These are phyloP conservation scores for Lycium ferocissimum DNA, from an alignment of 257 asterid species.

Conservation along the genomic window DNA sequence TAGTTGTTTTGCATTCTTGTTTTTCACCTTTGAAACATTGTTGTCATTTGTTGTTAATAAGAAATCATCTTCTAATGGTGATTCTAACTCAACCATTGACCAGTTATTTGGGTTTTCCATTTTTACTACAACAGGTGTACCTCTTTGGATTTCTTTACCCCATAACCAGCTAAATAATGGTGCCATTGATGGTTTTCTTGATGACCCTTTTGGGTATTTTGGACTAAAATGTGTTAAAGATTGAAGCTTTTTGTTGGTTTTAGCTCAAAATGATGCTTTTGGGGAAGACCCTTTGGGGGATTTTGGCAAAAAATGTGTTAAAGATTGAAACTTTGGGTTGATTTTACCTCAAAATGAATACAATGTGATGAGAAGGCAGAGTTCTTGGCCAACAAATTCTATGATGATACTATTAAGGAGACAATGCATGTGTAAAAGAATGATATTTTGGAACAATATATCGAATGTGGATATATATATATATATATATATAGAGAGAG, in stretches of 20 bases:
- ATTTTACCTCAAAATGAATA: not conserved
- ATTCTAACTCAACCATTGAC: slow-evolving; percentile 92
- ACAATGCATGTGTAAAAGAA: not conserved
- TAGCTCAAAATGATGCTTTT: not conserved
- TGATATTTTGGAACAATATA: too few relatives aligned
- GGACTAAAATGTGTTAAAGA: slow-evolving; percentile 5
- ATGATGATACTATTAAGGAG: not conserved
- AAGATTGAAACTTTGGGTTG: not conserved
- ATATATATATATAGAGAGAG: not conserved
- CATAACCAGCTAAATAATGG: slow-evolving; percentile 89
- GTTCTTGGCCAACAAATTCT: not conserved
- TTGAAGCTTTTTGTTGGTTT: not conserved
- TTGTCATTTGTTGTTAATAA: slow-evolving; percentile 40
- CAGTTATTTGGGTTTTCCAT: slow-evolving; percentile 96
- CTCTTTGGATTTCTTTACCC: slow-evolving; percentile 72
- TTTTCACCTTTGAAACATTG: slow-evolving; percentile 50
- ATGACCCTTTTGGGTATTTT: not conserved
- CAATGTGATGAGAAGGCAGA: not conserved
- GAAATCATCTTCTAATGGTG: slow-evolving; percentile 74
- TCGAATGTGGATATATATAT: not conserved
- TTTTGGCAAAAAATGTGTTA: not conserved
- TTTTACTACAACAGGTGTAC: slow-evolving; percentile 89
- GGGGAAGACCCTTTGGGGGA: too few relatives aligned
- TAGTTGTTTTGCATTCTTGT: slow-evolving; percentile 94
- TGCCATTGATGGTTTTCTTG: slow-evolving; percentile 52